These are phyloP conservation scores for Aspergillus pseudoviridinutans DNA, from an alignment of 2,329 filamentous ascomycete species.

Conservation along the genomic window DNA sequence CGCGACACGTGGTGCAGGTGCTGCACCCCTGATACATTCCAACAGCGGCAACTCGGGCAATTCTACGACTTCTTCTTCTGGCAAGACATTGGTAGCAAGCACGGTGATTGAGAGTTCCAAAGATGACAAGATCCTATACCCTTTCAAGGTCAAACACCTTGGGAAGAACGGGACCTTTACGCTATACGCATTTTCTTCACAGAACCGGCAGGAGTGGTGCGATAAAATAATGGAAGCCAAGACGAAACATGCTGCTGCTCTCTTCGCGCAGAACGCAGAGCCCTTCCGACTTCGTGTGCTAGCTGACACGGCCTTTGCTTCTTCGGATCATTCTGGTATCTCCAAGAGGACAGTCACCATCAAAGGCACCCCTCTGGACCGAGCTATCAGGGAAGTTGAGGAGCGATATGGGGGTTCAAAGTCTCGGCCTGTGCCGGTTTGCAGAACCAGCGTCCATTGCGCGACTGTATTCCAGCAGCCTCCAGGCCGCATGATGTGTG, in stretches of 20 bases:
- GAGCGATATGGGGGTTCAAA: slow-evolving; percentile 62
- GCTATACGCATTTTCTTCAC: slow-evolving; percentile 73
- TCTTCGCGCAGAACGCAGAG: slow-evolving; percentile 90
- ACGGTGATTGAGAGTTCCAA: slow-evolving; percentile 54
- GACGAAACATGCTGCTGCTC: slow-evolving; percentile 81
- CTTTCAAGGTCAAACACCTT: slow-evolving; percentile 93
- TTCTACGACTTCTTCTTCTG: slow-evolving; percentile 41
- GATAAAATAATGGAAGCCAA: slow-evolving; percentile 92
- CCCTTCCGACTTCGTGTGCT: slow-evolving; percentile 90
- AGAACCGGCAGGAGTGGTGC: slow-evolving; percentile 82
- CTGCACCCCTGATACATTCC: slow-evolving; percentile 52
- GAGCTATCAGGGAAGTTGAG: slow-evolving; percentile 86
- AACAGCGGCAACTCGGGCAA: slow-evolving; percentile 63
- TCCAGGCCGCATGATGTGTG: slow-evolving; percentile 80
- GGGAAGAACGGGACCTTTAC: slow-evolving; percentile 85
- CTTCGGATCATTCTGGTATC: slow-evolving; percentile 46
- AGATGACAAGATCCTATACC: slow-evolving; percentile 82
- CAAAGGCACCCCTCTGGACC: slow-evolving; percentile 83
- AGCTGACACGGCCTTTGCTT: slow-evolving; percentile 77
- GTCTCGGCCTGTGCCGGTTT: slow-evolving; percentile 69
- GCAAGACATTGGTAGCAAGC: slow-evolving; percentile 45
- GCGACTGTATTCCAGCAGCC: slow-evolving; percentile 81
- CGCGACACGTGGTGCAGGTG: slow-evolving; percentile 32
- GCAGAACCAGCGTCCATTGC: slow-evolving; percentile 84
- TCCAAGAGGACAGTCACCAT: slow-evolving; percentile 68